Base-by-base conservation (phyloP, 495 filamentous ascomycete species). In the Lasiosphaeriaceae sp. region DNA sequence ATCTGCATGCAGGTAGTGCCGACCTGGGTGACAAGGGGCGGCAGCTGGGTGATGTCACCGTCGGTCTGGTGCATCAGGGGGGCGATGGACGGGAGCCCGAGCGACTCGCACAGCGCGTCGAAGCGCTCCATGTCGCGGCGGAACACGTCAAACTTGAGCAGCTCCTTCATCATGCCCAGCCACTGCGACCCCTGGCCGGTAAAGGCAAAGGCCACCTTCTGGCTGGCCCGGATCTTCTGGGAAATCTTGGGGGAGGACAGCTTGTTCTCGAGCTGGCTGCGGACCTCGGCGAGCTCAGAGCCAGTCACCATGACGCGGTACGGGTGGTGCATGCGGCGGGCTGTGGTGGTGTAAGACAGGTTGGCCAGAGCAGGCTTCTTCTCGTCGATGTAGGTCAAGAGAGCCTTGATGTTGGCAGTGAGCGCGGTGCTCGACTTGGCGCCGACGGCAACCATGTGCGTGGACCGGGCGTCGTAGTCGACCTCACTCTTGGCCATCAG, bases 1-100 rank as follows among this genome's bases (percentile, higher is more conserved):
- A 95, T 91, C 67, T 96, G 86, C 50, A 94, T 78, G 55, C 84
- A 89, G 17, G 81, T 81, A 20, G 86, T 78, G 16, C 83, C 87
- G 22, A 94, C 75, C 65, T 96, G 90, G 11, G 87, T 84, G 21
- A 87, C 79, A n/a, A 89, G 78, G 5, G 90, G 88, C 9, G 85
- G 83, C 8, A 90, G 70, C 19, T 79, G 72, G 24, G 78, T 70
- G 17, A 81, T 74, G 48, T 77, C 74, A 85, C 73, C 2, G 4
- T 74, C 39, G 77, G 77, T 35, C 66, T 80, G 14, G 81, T 83
- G 77, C 31, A 93, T 74, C 3, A 92, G 72, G 22, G 80, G 71
- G 4, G 86, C 56, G 59, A 89, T 81, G 8, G 84, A 81, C 19
- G 82, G 83, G 56, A 89, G 85, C 19, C 82, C 86, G 52, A 87